Evolutionary conservation across 2,329 filamentous ascomycete species (phyloP).

Genomic region (Phaeosphaeriaceae sp.): DNA sequence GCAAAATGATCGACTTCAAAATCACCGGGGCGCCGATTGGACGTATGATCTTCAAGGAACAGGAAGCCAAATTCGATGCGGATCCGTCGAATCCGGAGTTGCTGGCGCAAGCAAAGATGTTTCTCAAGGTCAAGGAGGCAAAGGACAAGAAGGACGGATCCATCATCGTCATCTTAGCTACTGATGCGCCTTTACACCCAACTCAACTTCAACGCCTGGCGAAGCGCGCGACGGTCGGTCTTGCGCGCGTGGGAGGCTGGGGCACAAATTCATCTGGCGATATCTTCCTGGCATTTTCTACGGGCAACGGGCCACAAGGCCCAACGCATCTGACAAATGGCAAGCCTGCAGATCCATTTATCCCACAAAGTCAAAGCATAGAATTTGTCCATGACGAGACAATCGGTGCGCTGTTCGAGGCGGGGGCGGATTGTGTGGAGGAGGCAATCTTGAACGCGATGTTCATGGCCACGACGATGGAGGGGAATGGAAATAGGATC

Average conservation of each 20-base stretch:
- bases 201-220: constrained; percentile 66
- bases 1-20: constrained; percentile 62
- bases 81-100: constrained; percentile 35
- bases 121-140: constrained; percentile 38
- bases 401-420: constrained; percentile 69
- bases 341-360: constrained; percentile 41
- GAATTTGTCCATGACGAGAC: constrained; percentile 65
- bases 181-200: constrained; percentile 67
- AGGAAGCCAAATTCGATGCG: constrained; percentile 46
- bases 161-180: constrained; percentile 69
- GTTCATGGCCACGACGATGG: constrained; percentile 68
- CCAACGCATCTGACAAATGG: constrained; percentile 45
- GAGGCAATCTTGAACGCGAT: constrained; percentile 72
- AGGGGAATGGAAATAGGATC: constrained; percentile 58
- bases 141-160: constrained; percentile 68
- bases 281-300: constrained; percentile 73
- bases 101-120: constrained; percentile 34
- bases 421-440: constrained; percentile 68
- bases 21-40: constrained; percentile 71
- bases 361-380: constrained; percentile 53
- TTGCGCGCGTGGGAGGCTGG: constrained; percentile 68
- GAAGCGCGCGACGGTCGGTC: constrained; percentile 67
- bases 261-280: constrained; percentile 71
- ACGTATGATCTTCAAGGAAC: constrained; percentile 60
- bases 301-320: constrained; percentile 61